Evolutionary conservation across 2,329 filamentous ascomycete species (phyloP).

Genomic region (Pleurostoma richardsiae): DNA sequence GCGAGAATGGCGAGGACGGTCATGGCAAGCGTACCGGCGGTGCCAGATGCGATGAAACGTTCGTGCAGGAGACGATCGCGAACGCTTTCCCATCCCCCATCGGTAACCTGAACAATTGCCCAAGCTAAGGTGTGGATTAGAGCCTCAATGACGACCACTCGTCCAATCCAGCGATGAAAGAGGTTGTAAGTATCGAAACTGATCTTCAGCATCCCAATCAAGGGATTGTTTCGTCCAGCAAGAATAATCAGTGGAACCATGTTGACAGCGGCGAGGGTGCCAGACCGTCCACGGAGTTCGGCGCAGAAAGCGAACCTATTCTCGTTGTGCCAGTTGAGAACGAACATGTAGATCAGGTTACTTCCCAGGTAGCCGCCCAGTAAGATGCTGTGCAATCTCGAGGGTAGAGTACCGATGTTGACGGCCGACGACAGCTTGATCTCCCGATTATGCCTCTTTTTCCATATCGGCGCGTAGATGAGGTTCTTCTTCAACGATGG

Average conservation of each 20-base stretch:
- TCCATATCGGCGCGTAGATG: conserved; percentile 58
- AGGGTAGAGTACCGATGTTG: conserved; percentile 57
- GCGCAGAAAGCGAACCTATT: conserved; percentile 65
- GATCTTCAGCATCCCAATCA: conserved; percentile 76
- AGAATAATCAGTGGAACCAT: conserved; percentile 88
- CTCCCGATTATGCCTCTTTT: conserved; percentile 58
- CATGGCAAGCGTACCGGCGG: conserved; percentile 57
- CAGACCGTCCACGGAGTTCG: conserved; percentile 79
- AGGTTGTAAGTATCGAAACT: conserved; percentile 97
- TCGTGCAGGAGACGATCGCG: conserved; percentile 47
- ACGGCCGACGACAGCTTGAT: conserved; percentile 35
- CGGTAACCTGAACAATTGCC: conserved; percentile 65
- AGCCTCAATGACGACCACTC: conserved; percentile 65
- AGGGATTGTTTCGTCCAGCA: conserved; percentile 86
- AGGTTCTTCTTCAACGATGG: conserved; percentile 58
- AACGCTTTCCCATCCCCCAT: conserved; percentile 58
- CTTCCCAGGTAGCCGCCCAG: conserved; percentile 52
- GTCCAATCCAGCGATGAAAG: conserved; percentile 77
- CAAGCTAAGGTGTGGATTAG: conserved; percentile 69
- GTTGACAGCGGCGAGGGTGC: conserved; percentile 79
- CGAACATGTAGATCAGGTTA: conserved; percentile 59
- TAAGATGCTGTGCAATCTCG: conserved; percentile 56
- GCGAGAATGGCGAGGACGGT: conserved; percentile 64
- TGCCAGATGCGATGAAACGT: conserved; percentile 62
- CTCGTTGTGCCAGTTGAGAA: conserved; percentile 52